phyloP scores from a whole-genome alignment of 2,329 filamentous ascomycete species.

The Leptographium wingfieldii region DNA sequence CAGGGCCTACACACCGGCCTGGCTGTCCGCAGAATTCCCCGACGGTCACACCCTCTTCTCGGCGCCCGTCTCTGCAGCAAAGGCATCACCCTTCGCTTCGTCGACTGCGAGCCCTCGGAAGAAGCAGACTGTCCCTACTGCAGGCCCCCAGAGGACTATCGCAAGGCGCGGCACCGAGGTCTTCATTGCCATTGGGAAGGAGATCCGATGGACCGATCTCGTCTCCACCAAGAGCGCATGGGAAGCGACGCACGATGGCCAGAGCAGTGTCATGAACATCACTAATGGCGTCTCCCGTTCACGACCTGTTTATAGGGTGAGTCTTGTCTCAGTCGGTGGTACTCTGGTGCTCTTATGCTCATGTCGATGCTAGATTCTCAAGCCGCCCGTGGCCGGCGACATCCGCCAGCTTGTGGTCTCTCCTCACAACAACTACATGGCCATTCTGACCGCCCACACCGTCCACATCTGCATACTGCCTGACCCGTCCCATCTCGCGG shows the following conservation, averaged over 20 bases:
- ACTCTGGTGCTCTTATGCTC: neutral
- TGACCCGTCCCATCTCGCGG: slow-evolving; percentile 61
- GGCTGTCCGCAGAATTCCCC: slow-evolving; percentile 61
- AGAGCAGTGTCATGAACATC: slow-evolving; percentile 12
- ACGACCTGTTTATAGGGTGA: slow-evolving; percentile 35
- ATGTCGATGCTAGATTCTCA: slow-evolving; percentile 46
- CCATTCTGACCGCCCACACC: slow-evolving; percentile 76
- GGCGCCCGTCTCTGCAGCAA: slow-evolving; percentile 25
- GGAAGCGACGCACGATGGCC: slow-evolving; percentile 24
- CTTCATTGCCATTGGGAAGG: slow-evolving; percentile 77
- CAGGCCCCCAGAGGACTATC: slow-evolving; percentile 52
- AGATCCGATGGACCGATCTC: slow-evolving; percentile 86
- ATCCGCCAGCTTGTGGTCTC: slow-evolving; percentile 81
- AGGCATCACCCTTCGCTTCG: slow-evolving; percentile 17
- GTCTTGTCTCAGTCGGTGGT: slow-evolving; percentile 10
- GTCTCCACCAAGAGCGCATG: slow-evolving; percentile 59
- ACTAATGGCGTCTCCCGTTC: slow-evolving; percentile 16
- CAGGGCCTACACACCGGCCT: slow-evolving; percentile 72
- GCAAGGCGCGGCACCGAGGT: slow-evolving; percentile 75
- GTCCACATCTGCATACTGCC: slow-evolving; percentile 81
- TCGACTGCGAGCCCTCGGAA: slow-evolving; percentile 22
- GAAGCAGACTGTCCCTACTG: slow-evolving; percentile 23
- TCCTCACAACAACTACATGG: slow-evolving; percentile 68
- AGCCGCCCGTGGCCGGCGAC: slow-evolving; percentile 63
- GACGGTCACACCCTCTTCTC: slow-evolving; percentile 70